Conservation (phyloP, 768 basidiomycete genomes). For the Phanerodontia chrysosporium region DNA sequence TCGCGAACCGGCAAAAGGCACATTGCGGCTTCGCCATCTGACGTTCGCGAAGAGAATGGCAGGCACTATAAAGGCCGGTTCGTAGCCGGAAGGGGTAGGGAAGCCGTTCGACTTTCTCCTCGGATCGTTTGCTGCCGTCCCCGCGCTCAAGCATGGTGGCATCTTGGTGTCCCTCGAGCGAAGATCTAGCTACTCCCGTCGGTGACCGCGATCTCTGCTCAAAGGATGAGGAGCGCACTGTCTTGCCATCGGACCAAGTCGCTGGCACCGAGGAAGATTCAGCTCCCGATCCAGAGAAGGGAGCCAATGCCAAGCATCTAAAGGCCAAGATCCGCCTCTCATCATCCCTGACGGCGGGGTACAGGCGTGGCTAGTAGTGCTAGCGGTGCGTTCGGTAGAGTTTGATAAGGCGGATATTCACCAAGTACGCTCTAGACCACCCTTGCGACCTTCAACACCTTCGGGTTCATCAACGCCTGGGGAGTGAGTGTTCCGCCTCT, state of each 20-base stretch:
- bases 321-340: background rate
- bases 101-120: no score
- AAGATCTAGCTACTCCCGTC: no score
- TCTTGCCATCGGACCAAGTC: background rate
- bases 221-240: background rate
- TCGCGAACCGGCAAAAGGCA: no score
- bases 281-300: background rate
- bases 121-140: no score
- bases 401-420: background rate
- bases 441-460: slow-evolving; percentile 44
- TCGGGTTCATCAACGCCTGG: slow-evolving; percentile 73
- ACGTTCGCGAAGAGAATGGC: no score
- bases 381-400: background rate
- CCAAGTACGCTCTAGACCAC: slow-evolving; percentile 6
- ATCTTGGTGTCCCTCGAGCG: no score
- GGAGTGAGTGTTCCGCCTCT: slow-evolving; percentile 43
- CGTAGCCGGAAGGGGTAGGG: no score
- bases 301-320: background rate
- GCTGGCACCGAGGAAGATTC: background rate
- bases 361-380: slow-evolving; percentile 6
- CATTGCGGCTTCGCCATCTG: no score
- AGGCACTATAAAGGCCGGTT: no score
- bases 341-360: slow-evolving; percentile 6
- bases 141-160: no score
- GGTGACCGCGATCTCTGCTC: background rate